Percentiles rank a stretch among this genome's conserved stretches.
phyloP scores from a whole-genome alignment of 345 rosid species.

The Aurinia saxatilis region DNA sequence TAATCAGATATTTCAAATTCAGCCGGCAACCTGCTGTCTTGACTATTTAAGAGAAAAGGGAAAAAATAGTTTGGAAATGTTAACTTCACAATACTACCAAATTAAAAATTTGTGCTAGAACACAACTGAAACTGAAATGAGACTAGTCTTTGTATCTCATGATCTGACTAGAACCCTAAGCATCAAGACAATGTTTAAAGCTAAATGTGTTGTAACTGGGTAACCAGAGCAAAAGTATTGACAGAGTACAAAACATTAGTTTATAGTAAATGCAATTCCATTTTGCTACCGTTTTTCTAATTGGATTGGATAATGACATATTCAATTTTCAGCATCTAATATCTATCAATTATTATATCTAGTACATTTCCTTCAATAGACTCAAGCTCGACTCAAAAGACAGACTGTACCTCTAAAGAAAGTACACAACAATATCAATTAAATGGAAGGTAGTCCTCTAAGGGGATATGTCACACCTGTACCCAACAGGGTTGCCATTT shows the following conservation, averaged over 20 bases:
- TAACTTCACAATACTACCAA: constrained; percentile 5
- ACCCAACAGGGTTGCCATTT: constrained; percentile 81
- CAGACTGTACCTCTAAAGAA: background rate
- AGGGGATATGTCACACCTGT: constrained; percentile 50
- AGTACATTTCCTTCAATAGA: background rate
- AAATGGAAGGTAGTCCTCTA: background rate
- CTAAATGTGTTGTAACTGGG: background rate
- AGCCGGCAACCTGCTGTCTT: constrained; percentile 96
- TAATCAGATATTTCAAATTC: constrained; percentile 94
- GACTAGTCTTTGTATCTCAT: background rate
- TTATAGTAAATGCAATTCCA: background rate
- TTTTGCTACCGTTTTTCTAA: background rate
- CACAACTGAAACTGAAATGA: constrained; percentile 1
- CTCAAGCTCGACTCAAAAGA: background rate
- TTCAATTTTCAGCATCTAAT: background rate
- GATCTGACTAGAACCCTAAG: constrained; percentile 7
- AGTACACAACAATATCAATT: background rate
- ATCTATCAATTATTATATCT: background rate
- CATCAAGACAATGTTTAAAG: background rate
- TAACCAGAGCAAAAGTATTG: background rate
- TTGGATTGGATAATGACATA: background rate
- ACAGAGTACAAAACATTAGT: background rate
- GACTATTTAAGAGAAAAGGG: constrained; percentile 42
- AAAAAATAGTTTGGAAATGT: constrained; percentile 16
- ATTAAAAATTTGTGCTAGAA: background rate